These are phyloP conservation scores for Fomes fomentarius DNA, from an alignment of 1,284 basidiomycete species.

Conservation along the genomic window DNA sequence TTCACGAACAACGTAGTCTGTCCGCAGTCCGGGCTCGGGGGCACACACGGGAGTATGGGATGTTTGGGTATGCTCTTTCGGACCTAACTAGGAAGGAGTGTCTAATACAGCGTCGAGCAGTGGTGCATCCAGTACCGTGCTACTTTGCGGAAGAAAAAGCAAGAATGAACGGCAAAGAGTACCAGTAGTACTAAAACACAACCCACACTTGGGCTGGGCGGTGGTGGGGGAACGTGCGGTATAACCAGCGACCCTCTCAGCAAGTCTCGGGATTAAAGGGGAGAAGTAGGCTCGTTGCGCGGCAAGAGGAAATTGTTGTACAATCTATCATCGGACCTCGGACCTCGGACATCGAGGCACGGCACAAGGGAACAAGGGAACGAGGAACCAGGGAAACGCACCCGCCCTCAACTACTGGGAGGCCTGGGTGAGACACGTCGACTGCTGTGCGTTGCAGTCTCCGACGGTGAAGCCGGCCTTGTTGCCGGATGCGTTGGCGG, in stretches of 20 bases:
- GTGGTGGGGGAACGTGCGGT: conserved; percentile 2
- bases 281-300: conserved; percentile 6
- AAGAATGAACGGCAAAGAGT: conserved; percentile 3
- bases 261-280: conserved; percentile 9
- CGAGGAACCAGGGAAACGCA: too few relatives aligned
- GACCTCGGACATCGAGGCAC: too few relatives aligned
- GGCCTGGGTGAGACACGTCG: conserved; percentile 42
- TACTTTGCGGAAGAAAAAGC: conserved; percentile 10
- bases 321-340: too few relatives aligned
- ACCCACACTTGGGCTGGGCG: conserved; percentile 1
- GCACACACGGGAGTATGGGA: too few relatives aligned
- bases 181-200: conserved; percentile 13
- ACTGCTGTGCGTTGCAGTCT: conserved; percentile 55
- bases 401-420: too few relatives aligned
- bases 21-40: too few relatives aligned
- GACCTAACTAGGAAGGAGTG: conserved; percentile 16
- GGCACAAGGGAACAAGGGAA: too few relatives aligned
- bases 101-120: conserved; percentile 24
- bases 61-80: conserved; percentile 16
- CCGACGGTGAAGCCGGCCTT: conserved; percentile 46
- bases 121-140: conserved; percentile 23
- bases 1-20: too few relatives aligned
- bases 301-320: conserved; percentile 5
- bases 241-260: conserved; percentile 5
- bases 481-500: conserved; percentile 40